Conservation (phyloP, 495 filamentous ascomycete genomes). For the Neurospora sp. region DNA sequence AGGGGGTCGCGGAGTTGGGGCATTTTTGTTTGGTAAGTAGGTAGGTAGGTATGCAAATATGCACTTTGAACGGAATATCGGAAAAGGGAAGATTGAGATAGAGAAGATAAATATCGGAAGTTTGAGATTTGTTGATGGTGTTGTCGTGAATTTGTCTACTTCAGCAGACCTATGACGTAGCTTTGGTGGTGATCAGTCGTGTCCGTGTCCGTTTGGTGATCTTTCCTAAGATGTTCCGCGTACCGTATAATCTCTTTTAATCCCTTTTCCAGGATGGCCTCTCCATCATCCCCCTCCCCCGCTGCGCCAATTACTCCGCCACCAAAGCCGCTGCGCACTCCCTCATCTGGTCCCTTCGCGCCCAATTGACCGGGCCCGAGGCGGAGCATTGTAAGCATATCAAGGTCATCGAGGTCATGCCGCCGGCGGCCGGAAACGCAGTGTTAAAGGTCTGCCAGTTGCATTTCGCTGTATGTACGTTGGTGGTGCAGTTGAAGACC, state of each 20-base stretch:
- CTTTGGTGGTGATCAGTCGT: neutral
- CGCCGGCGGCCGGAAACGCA: constrained; percentile 36
- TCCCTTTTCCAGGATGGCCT: constrained; percentile 20
- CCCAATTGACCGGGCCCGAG: constrained; percentile 36
- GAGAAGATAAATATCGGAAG: no score
- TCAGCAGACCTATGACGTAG: neutral
- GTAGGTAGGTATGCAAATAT: no score
- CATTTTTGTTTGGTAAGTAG: neutral
- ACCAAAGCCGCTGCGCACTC: constrained; percentile 50
- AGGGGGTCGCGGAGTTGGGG: neutral
- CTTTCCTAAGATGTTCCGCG: neutral
- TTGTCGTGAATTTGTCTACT: neutral
- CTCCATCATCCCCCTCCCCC: constrained; percentile 41
- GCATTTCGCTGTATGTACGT: no score
- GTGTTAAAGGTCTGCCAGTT: no score
- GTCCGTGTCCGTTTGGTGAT: neutral
- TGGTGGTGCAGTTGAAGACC: no score
- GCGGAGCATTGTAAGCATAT: constrained; percentile 19
- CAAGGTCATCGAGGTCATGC: constrained; percentile 54
- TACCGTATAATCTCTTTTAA: no score
- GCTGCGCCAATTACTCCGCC: constrained; percentile 46
- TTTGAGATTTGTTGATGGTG: neutral
- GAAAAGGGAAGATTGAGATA: no score
- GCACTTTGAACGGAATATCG: no score
- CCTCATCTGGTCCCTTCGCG: constrained; percentile 46